A percentile compares a stretch with the other conserved stretches of the same genome.
These are phyloP conservation scores for Ceratobasidium sp. DNA, from an alignment of 1,284 basidiomycete genomes.

Conservation along the genomic window DNA sequence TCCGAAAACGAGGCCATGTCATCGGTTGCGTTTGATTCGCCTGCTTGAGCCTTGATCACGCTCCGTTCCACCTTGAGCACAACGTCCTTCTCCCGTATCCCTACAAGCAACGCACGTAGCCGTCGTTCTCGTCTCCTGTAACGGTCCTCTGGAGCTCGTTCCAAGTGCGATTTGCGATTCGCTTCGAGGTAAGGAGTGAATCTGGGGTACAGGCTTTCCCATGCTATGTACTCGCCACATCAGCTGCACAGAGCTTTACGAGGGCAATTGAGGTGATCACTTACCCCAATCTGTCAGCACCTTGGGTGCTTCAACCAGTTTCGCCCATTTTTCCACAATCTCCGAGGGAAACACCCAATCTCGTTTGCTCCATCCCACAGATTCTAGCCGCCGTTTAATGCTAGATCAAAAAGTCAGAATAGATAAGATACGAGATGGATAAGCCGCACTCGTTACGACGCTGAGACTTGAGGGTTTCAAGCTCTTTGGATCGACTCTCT, in stretches of 20 bases:
- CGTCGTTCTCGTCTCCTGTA: not conserved
- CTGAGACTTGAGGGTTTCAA: not conserved
- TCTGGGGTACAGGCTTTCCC: not conserved
- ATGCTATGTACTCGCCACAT: not conserved
- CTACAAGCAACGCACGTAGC: not conserved
- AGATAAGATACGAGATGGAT: no score
- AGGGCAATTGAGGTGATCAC: no score
- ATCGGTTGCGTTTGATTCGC: not conserved
- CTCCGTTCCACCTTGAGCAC: not conserved
- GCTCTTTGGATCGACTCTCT: not conserved
- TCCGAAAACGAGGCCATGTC: not conserved
- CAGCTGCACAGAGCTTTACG: no score
- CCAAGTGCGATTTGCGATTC: not conserved
- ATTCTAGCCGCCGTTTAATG: not conserved
- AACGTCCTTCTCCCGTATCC: not conserved
- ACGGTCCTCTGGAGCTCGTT: not conserved
- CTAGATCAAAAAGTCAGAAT: not conserved
- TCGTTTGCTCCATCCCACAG: not conserved
- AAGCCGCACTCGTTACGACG: constrained; percentile 4
- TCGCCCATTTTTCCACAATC: not conserved
- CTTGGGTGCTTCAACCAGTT: not conserved
- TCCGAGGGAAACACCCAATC: not conserved
- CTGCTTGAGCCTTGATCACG: not conserved
- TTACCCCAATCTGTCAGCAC: not conserved
- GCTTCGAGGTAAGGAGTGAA: not conserved